phyloP scores from a whole-genome alignment of 75 land plant genomes.

The Pinus tabuliformis region DNA sequence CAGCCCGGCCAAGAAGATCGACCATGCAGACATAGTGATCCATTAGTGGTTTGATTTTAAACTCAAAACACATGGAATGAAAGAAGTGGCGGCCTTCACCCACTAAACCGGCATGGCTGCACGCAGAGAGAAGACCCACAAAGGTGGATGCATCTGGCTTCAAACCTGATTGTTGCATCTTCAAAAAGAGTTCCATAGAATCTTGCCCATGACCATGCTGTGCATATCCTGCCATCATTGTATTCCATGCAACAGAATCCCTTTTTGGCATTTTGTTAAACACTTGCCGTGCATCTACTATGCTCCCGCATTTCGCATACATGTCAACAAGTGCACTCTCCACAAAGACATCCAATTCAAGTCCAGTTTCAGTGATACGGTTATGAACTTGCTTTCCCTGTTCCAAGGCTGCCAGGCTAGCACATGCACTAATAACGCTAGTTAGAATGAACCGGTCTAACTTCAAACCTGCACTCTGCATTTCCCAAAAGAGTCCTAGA shows the following conservation, averaged over 20 bases:
- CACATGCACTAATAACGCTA: constrained; percentile 50
- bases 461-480: constrained; percentile 33
- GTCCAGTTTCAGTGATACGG: constrained; percentile 33
- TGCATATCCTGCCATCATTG: constrained; percentile 53
- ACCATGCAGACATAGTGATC: not conserved
- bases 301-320: constrained; percentile 43
- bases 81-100: not conserved
- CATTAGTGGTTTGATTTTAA: not conserved
- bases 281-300: constrained; percentile 20
- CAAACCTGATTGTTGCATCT: constrained; percentile 35
- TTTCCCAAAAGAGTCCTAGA: constrained; percentile 28
- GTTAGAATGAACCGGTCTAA: constrained; percentile 47
- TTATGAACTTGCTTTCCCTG: constrained; percentile 38
- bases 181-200: constrained; percentile 37
- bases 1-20: not conserved
- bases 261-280: constrained; percentile 27
- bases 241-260: constrained; percentile 45
- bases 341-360: constrained; percentile 47
- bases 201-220: constrained; percentile 26
- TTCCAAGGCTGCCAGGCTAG: constrained; percentile 13
- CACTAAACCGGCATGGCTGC: constrained; percentile 7
- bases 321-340: constrained; percentile 45
- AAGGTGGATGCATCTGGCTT: constrained; percentile 2
- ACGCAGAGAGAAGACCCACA: constrained; percentile 9
- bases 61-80: not conserved